Base-by-base conservation (phyloP, 805 yeast species). In the Candida dajiaensis region DNA sequence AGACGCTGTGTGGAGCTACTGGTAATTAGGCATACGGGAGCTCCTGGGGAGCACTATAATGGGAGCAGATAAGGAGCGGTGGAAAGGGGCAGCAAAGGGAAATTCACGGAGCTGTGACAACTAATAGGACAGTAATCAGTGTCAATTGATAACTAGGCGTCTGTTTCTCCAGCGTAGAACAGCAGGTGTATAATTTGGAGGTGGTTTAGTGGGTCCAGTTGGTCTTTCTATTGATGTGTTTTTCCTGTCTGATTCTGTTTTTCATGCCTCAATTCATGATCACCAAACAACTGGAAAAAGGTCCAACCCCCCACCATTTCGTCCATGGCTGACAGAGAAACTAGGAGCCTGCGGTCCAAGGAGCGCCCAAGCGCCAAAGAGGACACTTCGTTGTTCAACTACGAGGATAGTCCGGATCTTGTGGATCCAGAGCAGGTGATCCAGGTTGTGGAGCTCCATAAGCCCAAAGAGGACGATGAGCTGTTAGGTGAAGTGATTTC, bases 361-460 rank as follows among this genome's bases (percentile, higher is more conserved):
- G 57, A 51, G 23, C 28, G 36, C 26, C 6, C 49, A n/a, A 47
- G 48, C 11, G 42, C 46, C 9, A 46, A 44, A 19, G 45, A 51
- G 7, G 55, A 59, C 39, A 41, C 52, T 7, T 50, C 63, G 2
- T 47, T 59, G 19, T 59, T 57, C 54, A 58, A 59, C 47, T 59
- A 40, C 29, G 64, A 59, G 35, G 61, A 58, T 38, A 52, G 48
- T 39, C 55, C 56, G 1, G 22, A 36, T 2, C 11, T 43, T 8
- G 19, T 58, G 7, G 56, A 57, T 40, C 50, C 56, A 1, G 53
- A 45, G 6, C 42, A 48, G 31, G 41, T 31, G 1, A 43, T 55
- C 12, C 11, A 19, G 6, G 12, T 54, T 2, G 52, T 50, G 15
- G 46, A 47, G 18, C 9, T n/a, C 13, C 25, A 29, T 10, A 19